Conservation (phyloP, 2,329 filamentous ascomycete species). For the Cladosporium velox region DNA sequence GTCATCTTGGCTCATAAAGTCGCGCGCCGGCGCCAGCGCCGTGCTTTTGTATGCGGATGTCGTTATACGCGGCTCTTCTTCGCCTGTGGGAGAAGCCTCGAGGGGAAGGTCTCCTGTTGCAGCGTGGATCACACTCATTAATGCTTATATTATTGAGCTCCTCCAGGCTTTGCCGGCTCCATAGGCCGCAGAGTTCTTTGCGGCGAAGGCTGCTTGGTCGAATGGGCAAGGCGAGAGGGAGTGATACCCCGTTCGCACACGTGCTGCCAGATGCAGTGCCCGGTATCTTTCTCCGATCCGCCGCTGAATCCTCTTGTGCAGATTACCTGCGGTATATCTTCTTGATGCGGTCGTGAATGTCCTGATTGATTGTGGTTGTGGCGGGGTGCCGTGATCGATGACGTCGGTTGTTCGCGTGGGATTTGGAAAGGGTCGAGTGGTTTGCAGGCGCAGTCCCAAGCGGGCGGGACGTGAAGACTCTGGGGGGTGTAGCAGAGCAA, state of each 20-base stretch:
- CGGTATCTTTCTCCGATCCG: not conserved
- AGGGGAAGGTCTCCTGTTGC: constrained; percentile 11
- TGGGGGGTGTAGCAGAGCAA: not conserved
- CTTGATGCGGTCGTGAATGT: not conserved
- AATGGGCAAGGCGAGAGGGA: not conserved
- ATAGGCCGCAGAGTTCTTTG: constrained; percentile 1
- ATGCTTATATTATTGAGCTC: constrained; percentile 2
- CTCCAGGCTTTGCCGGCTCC: constrained; percentile 3
- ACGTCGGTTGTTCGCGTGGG: constrained; percentile 12
- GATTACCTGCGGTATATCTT: not conserved
- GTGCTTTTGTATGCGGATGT: not conserved
- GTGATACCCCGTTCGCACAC: not conserved
- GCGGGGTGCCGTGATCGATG: constrained; percentile 13
- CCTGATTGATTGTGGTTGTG: not conserved
- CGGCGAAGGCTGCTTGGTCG: not conserved
- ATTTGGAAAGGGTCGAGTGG: constrained; percentile 11
- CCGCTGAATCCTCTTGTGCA: not conserved
- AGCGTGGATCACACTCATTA: constrained; percentile 17
- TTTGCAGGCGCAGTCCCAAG: constrained; percentile 7
- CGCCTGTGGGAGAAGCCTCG: constrained; percentile 1
- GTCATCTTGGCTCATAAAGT: constrained; percentile 48
- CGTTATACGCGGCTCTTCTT: not conserved
- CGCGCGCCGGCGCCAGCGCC: constrained; percentile 24
- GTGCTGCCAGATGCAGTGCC: not conserved
- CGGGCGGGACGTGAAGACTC: constrained; percentile 9